These are phyloP conservation scores for Aspergillus asperescens DNA, from an alignment of 495 filamentous ascomycete species.

Conservation along the genomic window DNA sequence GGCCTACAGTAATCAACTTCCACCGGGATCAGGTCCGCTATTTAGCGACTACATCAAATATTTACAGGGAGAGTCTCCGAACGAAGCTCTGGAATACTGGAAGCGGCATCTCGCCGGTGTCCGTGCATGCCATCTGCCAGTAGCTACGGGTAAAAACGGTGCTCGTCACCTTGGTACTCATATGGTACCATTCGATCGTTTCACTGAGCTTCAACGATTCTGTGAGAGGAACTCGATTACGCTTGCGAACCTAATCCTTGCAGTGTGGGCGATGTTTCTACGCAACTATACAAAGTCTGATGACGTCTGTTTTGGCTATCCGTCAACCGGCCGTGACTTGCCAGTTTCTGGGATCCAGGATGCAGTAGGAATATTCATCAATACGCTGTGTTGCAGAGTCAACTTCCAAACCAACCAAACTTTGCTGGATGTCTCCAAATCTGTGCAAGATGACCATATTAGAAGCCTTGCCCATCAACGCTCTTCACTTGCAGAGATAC, in stretches of 20 bases:
- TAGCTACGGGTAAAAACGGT: neutral
- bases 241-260: constrained; percentile 46
- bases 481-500: constrained; percentile 50
- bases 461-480: constrained; percentile 45
- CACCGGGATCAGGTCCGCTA: constrained; percentile 38
- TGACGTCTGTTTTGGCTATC: constrained; percentile 56
- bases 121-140: constrained; percentile 40
- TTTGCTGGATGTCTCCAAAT: constrained; percentile 38
- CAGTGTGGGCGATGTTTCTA: constrained; percentile 55
- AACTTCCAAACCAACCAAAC: constrained; percentile 29
- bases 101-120: constrained; percentile 36
- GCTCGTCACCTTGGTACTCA: constrained; percentile 21
- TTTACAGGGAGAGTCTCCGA: constrained; percentile 31
- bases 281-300: constrained; percentile 46
- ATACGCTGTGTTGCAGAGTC: constrained; percentile 52
- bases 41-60: constrained; percentile 56
- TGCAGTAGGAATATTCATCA: constrained; percentile 52
- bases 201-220: constrained; percentile 39
- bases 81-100: constrained; percentile 45
- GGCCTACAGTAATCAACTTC: constrained; percentile 41
- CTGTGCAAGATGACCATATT: constrained; percentile 47
- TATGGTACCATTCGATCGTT: constrained; percentile 21
- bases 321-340: constrained; percentile 45
- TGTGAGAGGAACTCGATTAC: constrained; percentile 46
- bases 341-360: constrained; percentile 48